A percentile compares a stretch with the other conserved stretches of the same genome.
These are phyloP conservation scores for Scutellaria galericulata DNA, from an alignment of 257 asterid genomes.

Conservation along the genomic window DNA sequence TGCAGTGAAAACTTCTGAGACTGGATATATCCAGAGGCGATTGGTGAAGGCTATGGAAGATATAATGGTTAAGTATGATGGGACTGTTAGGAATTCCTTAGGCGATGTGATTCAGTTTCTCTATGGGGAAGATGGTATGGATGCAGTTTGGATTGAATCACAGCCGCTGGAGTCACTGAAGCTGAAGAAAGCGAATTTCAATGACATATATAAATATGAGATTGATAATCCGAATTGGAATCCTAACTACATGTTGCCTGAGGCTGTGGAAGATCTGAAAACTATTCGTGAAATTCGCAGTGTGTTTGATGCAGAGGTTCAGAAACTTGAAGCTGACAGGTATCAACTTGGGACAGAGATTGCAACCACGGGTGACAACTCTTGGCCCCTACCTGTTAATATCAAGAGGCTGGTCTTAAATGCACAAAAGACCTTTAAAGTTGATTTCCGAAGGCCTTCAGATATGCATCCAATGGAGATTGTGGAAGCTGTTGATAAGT, in stretches of 20 bases:
- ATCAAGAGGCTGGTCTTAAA: conserved; percentile 85
- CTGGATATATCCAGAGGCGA: conserved; percentile 98
- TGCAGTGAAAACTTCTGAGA: conserved; percentile 98
- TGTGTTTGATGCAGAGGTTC: conserved; percentile 96
- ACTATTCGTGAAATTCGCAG: conserved; percentile 91
- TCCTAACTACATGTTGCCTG: conserved; percentile 86
- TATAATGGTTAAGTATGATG: conserved; percentile 99
- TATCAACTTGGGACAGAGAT: conserved; percentile 90
- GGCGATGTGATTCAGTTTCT: conserved; percentile 99
- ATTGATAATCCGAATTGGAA: conserved; percentile 84
- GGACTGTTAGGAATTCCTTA: conserved; percentile 94
- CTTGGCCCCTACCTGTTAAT: conserved; percentile 96
- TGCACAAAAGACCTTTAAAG: conserved; percentile 95
- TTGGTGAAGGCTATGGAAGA: conserved; percentile 99
- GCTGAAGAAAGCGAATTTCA: conserved; percentile 73
- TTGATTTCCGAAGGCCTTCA: conserved; percentile 91
- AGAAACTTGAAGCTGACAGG: conserved; percentile 94
- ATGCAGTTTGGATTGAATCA: conserved; percentile 96
- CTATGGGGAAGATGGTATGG: conserved; percentile 99
- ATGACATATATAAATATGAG: conserved; percentile 75
- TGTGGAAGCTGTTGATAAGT: conserved; percentile 97
- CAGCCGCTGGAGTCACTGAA: conserved; percentile 93
- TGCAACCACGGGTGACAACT: conserved; percentile 88
- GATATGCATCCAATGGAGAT: conserved; percentile 99
- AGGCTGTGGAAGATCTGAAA: conserved; percentile 89